Evolutionary conservation across 1,284 basidiomycete genomes (phyloP).

Genomic region (Trichosporon asahii): DNA sequence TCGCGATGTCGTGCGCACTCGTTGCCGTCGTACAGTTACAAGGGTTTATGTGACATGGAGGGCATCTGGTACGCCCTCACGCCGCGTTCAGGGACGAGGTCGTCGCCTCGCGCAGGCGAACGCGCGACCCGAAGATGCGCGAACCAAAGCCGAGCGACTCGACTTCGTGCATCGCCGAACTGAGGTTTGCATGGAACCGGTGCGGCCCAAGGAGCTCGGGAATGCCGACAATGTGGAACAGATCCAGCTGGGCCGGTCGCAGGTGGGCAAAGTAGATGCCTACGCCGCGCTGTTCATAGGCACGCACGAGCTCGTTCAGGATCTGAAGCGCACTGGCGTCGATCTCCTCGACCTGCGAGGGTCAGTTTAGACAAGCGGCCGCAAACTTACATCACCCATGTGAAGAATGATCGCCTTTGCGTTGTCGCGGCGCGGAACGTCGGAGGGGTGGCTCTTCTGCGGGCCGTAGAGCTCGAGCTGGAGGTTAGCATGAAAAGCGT

Average conservation of each 20-base stretch:
- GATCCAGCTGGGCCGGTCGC: slow-evolving; percentile 57
- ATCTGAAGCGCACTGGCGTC: slow-evolving; percentile 83
- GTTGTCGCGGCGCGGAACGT: slow-evolving; percentile 69
- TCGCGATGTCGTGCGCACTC: neutral
- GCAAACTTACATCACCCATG: slow-evolving; percentile 61
- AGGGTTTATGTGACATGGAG: neutral
- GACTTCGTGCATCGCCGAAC: slow-evolving; percentile 44
- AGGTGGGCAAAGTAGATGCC: slow-evolving; percentile 76
- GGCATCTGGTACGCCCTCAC: neutral
- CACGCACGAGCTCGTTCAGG: slow-evolving; percentile 71
- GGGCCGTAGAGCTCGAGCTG: slow-evolving; percentile 65
- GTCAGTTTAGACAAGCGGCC: neutral
- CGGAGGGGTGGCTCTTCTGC: slow-evolving; percentile 75
- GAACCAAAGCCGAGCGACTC: slow-evolving; percentile 45
- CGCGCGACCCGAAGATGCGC: slow-evolving; percentile 9
- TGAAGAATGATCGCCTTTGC: slow-evolving; percentile 81
- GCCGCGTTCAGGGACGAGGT: neutral
- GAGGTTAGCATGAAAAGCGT: neutral
- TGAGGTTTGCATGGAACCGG: slow-evolving; percentile 68
- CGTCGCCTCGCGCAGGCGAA: neutral
- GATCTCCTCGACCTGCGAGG: slow-evolving; percentile 64
- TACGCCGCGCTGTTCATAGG: slow-evolving; percentile 68
- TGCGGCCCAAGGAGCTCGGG: slow-evolving; percentile 61
- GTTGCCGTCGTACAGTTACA: neutral
- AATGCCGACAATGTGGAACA: slow-evolving; percentile 56